Evolutionary conservation across 164 flowering plant genomes (phyloP).

Genomic region (Aristolochia contorta): DNA sequence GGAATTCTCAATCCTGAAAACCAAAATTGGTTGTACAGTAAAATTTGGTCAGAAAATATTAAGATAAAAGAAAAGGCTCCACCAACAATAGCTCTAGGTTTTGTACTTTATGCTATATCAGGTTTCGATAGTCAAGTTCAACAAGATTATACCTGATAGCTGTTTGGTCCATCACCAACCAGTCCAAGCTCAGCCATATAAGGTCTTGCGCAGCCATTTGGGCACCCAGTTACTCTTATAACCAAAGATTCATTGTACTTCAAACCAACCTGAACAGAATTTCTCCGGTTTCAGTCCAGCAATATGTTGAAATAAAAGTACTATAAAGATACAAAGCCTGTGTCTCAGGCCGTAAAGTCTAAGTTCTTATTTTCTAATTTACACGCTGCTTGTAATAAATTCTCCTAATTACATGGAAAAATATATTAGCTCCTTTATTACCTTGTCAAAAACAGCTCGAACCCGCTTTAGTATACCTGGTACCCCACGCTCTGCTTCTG

Average conservation of each 20-base stretch:
- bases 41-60: neutral
- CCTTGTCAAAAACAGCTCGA: constrained; percentile 90
- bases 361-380: too few relatives aligned
- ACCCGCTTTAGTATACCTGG: constrained; percentile 87
- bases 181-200: constrained; percentile 99
- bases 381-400: too few relatives aligned
- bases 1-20: neutral
- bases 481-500: constrained; percentile 96
- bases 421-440: constrained; percentile 11
- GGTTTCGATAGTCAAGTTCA: neutral
- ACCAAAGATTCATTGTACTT: constrained; percentile 76
- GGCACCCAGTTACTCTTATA: constrained; percentile 91
- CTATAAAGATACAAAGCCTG: too few relatives aligned
- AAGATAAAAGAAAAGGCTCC: neutral
- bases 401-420: too few relatives aligned
- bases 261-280: constrained; percentile 70
- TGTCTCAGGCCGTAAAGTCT: too few relatives aligned
- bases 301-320: too few relatives aligned
- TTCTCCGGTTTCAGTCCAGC: neutral
- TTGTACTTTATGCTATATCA: neutral
- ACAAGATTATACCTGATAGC: constrained; percentile 68
- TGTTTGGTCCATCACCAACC: constrained; percentile 98
- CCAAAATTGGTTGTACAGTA: neutral
- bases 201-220: constrained; percentile 97
- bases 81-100: too few relatives aligned